These are phyloP conservation scores for Penicillium flavigenum DNA, from an alignment of 495 filamentous ascomycete genomes.

Conservation along the genomic window DNA sequence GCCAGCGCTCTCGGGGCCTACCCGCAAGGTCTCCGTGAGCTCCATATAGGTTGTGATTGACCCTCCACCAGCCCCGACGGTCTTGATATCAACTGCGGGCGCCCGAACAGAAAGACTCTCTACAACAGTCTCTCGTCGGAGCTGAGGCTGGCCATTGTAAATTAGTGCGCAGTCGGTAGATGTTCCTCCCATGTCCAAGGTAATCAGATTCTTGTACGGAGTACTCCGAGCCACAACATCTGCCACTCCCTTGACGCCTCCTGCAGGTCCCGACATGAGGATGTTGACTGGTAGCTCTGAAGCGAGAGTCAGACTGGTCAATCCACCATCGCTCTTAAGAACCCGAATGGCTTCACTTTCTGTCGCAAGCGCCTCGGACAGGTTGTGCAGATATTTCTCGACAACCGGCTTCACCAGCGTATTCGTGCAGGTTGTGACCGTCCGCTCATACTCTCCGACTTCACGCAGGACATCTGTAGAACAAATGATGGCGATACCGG, in stretches of 20 bases:
- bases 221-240: conserved; percentile 47
- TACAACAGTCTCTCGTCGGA: conserved; percentile 48
- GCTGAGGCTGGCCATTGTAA: conserved; percentile 43
- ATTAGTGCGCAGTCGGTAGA: conserved; percentile 51
- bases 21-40: conserved; percentile 47
- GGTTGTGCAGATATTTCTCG: conserved; percentile 42
- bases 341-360: conserved; percentile 47
- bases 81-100: conserved; percentile 50
- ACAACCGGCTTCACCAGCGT: conserved; percentile 52
- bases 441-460: conserved; percentile 53
- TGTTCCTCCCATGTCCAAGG: conserved; percentile 53
- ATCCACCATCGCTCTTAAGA: conserved; percentile 49
- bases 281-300: conserved; percentile 48
- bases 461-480: conserved; percentile 50
- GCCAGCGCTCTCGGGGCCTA: conserved; percentile 52
- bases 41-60: conserved; percentile 48
- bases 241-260: conserved; percentile 47
- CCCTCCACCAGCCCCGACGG: conserved; percentile 51
- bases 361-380: conserved; percentile 33
- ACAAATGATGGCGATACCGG: conserved; percentile 39
- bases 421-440: conserved; percentile 52
- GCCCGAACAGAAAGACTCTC: conserved; percentile 47
- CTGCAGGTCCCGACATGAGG: conserved; percentile 51
- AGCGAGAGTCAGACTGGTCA: conserved; percentile 46
- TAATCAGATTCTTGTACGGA: conserved; percentile 50